Percentiles rank a stretch among this genome's conserved stretches.
Evolutionary conservation across 2,329 filamentous ascomycete species (phyloP).

Genomic region (Cordyceps cicadae): DNA sequence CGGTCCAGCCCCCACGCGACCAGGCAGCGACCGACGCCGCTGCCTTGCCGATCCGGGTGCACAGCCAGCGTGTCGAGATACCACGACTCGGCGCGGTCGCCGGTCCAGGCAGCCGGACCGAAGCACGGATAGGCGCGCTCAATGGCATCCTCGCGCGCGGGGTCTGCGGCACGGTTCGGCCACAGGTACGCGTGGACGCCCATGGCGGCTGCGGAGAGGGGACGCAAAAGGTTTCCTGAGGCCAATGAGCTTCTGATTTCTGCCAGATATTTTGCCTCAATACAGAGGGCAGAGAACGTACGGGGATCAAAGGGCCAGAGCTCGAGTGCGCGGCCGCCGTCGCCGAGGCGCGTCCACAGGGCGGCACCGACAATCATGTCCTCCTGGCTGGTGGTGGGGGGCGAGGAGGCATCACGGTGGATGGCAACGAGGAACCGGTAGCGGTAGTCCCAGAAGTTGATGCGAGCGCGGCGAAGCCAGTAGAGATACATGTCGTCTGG

Average conservation of each 20-base stretch:
- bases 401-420: background rate
- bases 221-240: constrained; percentile 16
- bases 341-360: constrained; percentile 18
- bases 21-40: constrained; percentile 28
- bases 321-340: constrained; percentile 14
- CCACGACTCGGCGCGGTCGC: constrained; percentile 26
- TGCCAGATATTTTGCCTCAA: too few species aligned
- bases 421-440: constrained; percentile 22
- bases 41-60: constrained; percentile 30
- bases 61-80: constrained; percentile 30
- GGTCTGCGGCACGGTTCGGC: constrained; percentile 19
- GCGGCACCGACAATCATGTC: constrained; percentile 17
- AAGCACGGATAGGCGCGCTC: constrained; percentile 17
- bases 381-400: constrained; percentile 8
- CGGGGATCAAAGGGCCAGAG: constrained; percentile 16
- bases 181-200: constrained; percentile 12
- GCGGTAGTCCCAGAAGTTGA: constrained; percentile 23
- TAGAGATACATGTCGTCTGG: constrained; percentile 24
- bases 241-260: too few species aligned
- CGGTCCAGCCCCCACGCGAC: constrained; percentile 33
- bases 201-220: constrained; percentile 12
- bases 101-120: constrained; percentile 20
- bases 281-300: constrained; percentile 2
- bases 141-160: constrained; percentile 15
- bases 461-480: constrained; percentile 21